Percentiles rank a stretch among this genome's conserved stretches.
Conservation (phyloP, 2,329 filamentous ascomycete species). For the Clonostachys sp. region DNA sequence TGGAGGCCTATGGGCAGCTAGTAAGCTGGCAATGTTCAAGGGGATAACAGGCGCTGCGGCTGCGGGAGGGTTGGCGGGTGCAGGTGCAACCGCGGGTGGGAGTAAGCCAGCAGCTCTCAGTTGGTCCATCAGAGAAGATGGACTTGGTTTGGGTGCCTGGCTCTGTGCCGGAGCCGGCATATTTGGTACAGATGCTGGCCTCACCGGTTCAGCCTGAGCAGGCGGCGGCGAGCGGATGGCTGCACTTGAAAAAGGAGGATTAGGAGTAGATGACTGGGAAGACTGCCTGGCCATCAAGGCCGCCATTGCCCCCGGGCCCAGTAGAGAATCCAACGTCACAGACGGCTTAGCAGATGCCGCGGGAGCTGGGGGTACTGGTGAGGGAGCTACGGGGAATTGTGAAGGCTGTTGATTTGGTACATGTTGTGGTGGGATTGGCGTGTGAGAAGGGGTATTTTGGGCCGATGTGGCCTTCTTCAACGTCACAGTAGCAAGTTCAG, state of each 20-base stretch:
- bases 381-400: constrained; percentile 8
- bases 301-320: constrained; percentile 56
- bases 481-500: constrained; percentile 64
- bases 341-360: constrained; percentile 5
- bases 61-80: constrained; percentile 21
- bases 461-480: constrained; percentile 42
- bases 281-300: constrained; percentile 51
- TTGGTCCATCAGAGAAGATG: constrained; percentile 57
- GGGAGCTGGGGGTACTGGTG: constrained; percentile 14
- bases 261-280: constrained; percentile 41
- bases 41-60: constrained; percentile 22
- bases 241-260: constrained; percentile 27
- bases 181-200: constrained; percentile 7
- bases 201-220: constrained; percentile 25
- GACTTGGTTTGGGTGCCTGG: constrained; percentile 23
- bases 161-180: constrained; percentile 14
- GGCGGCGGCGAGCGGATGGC: constrained; percentile 46
- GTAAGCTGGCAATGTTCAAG: constrained; percentile 26
- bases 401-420: constrained; percentile 15
- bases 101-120: constrained; percentile 67
- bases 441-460: constrained; percentile 13
- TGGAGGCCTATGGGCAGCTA: constrained; percentile 15
- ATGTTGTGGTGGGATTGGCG: constrained; percentile 30
- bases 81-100: constrained; percentile 22
- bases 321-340: constrained; percentile 52